A percentile compares a stretch with the other conserved stretches of the same genome.
These are phyloP conservation scores for Diaporthe nobilis DNA, from an alignment of 2,329 filamentous ascomycete genomes.

Conservation along the genomic window DNA sequence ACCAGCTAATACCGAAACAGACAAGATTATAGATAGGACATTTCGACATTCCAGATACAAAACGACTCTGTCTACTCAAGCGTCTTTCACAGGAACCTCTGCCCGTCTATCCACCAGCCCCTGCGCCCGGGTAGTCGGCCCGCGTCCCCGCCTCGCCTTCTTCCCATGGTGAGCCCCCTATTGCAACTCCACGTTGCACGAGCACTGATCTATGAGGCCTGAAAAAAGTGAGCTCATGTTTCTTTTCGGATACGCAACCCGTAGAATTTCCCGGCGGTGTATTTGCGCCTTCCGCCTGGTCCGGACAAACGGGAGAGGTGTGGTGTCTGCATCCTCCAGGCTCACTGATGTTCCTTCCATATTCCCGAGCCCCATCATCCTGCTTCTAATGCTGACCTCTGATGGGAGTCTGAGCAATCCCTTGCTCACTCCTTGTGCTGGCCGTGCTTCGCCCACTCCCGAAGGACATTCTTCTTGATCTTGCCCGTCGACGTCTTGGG, in stretches of 20 bases:
- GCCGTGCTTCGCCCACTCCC: slow-evolving; percentile 81
- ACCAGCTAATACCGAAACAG: not conserved
- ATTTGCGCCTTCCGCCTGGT: not conserved
- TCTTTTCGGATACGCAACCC: not conserved
- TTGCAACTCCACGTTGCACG: not conserved
- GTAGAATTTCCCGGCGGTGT: not conserved
- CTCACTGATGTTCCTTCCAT: not conserved
- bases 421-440: slow-evolving; percentile 35
- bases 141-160: not conserved
- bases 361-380: too few species aligned
- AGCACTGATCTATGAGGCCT: not conserved
- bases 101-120: slow-evolving; percentile 18
- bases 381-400: not conserved
- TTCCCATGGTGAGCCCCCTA: not conserved
- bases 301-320: not conserved
- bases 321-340: not conserved
- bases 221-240: too few species aligned
- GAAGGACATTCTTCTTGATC: slow-evolving; percentile 92
- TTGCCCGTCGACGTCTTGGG: slow-evolving; percentile 99
- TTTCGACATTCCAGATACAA: not conserved
- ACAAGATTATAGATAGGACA: not conserved
- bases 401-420: too few species aligned
- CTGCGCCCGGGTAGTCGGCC: slow-evolving; percentile 6
- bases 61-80: not conserved
- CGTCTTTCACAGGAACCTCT: not conserved